phyloP scores from a whole-genome alignment of 129 eudicot species.

The Oenanthe sinensis region DNA sequence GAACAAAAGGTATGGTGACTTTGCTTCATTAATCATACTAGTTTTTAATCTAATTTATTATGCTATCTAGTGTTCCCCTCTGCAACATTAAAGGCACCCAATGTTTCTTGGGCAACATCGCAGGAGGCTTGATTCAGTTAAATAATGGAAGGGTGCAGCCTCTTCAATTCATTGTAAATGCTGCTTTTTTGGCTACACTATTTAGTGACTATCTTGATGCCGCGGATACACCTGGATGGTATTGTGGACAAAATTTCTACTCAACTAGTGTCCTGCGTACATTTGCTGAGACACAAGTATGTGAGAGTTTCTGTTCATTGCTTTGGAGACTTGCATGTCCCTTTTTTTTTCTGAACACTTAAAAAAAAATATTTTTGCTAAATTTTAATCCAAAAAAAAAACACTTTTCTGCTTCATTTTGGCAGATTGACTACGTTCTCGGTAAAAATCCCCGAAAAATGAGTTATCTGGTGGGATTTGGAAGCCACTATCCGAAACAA shows the following conservation, averaged over 20 bases:
- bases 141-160: conserved; percentile 47
- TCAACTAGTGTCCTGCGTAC: conserved; percentile 26
- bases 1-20: conserved; percentile 54
- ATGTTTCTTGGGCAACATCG: background rate
- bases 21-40: background rate
- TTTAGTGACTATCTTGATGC: conserved; percentile 44
- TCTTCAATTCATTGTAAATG: conserved; percentile 44
- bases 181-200: conserved; percentile 44
- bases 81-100: background rate
- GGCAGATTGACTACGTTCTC: conserved; percentile 28
- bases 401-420: background rate
- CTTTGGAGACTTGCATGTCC: background rate
- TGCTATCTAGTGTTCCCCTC: background rate
- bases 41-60: too few species aligned
- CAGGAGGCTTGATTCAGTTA: conserved; percentile 49
- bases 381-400: background rate
- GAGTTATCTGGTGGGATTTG: conserved; percentile 37
- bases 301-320: background rate
- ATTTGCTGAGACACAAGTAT: conserved; percentile 44
- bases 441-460: conserved; percentile 33
- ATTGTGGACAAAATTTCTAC: conserved; percentile 41
- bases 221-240: conserved; percentile 45
- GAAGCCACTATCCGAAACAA: conserved; percentile 28
- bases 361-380: background rate
- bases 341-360: background rate